Evolutionary conservation across 495 filamentous ascomycete genomes (phyloP), one percentile per base, ranked within the genome.

Genomic region (Hypoxylon crocopeplum): DNA sequence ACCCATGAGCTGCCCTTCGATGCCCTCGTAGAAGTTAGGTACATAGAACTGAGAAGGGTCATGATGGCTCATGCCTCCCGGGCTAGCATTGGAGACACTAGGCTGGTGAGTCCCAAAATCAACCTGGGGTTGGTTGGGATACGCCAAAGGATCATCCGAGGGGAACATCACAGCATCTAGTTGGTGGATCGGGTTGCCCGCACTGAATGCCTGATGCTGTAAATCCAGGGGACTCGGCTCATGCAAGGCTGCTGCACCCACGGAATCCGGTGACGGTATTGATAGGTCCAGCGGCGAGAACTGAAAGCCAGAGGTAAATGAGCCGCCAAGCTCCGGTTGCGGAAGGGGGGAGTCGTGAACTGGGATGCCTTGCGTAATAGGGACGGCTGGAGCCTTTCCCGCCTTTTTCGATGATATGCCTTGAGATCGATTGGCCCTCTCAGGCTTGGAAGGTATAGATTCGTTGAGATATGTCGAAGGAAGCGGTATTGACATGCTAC

Each of bases 111-210:
- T 64, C 12, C 75, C 74, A 24, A 78, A 78, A 52, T 81, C 79
- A 56, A 79, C 88, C 75, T 93, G 83, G 1, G 92, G 90, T 66
- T 92, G 91, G 63, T 87, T 90, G 3, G 92, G 89, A 70, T 97
- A 98, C 0, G 87, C 91, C 54, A 97, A 93, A 0, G 93, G 91
- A 67, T 98, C 92, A 19, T 85, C 82, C 0, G 92, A 91, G 1
- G 92, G 88, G 60, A 97, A 98, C 91, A 97, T 97, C 73, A 96
- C 88, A 8, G 88, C 84, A 70, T 87, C 88, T 13, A 97, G 79
- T 68, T 94, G 90, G 11, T 88, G 82, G 16, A 95, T 52, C 33
- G 78, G 72, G 66, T 80, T 79, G 37, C 70, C 69, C 38, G 72
- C 57, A 44, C 72, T 62, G 56, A 69, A 63, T 17, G 65, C 46